A percentile compares a stretch with the other conserved stretches of the same genome.
Evolutionary conservation across 2,329 filamentous ascomycete species (phyloP).

Genomic region (Colletotrichum cordylinicola): DNA sequence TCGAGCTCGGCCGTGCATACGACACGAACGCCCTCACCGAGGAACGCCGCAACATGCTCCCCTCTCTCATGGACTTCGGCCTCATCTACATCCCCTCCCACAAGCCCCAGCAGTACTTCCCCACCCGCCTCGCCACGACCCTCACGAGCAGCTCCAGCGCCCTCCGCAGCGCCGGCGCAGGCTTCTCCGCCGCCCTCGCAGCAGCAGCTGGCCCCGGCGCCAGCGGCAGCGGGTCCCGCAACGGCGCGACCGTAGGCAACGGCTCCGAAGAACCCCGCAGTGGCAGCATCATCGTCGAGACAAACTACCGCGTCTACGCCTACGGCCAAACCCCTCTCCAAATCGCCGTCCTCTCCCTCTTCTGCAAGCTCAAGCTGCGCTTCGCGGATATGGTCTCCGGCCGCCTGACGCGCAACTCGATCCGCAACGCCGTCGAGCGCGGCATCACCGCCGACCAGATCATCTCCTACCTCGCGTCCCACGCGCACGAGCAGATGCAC

Average conservation of each 20-base stretch:
- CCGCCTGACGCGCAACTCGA: constrained; percentile 86
- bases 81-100: constrained; percentile 77
- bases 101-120: constrained; percentile 74
- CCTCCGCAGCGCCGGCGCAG: constrained; percentile 72
- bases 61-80: constrained; percentile 88
- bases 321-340: constrained; percentile 95
- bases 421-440: constrained; percentile 83
- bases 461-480: constrained; percentile 87
- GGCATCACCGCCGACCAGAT: constrained; percentile 97
- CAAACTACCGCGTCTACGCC: constrained; percentile 96
- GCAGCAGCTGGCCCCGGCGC: constrained; percentile 36
- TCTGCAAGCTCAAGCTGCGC: constrained; percentile 85
- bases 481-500: constrained; percentile 94
- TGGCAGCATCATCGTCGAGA: constrained; percentile 89
- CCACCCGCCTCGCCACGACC: constrained; percentile 91
- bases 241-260: constrained; percentile 37
- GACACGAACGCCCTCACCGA: constrained; percentile 83
- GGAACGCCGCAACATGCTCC: constrained; percentile 86
- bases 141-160: constrained; percentile 77
- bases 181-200: constrained; percentile 71
- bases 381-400: constrained; percentile 95
- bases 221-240: constrained; percentile 28
- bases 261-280: constrained; percentile 62
- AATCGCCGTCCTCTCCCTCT: constrained; percentile 91
- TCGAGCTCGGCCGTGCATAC: constrained; percentile 92